phyloP scores from a whole-genome alignment of 768 basidiomycete species.

The Tulasnella sp. region DNA sequence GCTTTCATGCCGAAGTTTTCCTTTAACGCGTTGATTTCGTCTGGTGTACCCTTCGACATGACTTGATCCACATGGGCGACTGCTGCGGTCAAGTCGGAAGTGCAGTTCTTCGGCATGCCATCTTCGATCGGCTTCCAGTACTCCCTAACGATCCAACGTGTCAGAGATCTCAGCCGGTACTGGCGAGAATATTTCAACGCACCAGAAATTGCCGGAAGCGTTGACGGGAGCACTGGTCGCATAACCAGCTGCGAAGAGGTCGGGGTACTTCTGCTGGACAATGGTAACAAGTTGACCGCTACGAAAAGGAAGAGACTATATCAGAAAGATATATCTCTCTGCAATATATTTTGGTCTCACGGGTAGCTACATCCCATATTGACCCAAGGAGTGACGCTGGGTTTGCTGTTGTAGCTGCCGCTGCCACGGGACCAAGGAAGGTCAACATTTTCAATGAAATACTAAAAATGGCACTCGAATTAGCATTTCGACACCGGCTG shows the following conservation, averaged over 20 bases:
- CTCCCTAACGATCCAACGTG: not conserved
- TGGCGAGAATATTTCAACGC: not conserved
- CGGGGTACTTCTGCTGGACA: slow-evolving; percentile 5
- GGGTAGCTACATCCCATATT: slow-evolving; percentile 11
- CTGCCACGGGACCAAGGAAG: not conserved
- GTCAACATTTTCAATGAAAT: slow-evolving; percentile 19
- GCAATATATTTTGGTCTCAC: not conserved
- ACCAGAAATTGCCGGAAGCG: slow-evolving; percentile 14
- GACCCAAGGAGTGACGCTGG: slow-evolving; percentile 2
- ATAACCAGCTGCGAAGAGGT: slow-evolving; percentile 14
- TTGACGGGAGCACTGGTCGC: slow-evolving; percentile 17
- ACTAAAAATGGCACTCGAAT: not conserved
- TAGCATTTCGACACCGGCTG: too few relatives aligned
- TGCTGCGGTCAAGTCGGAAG: slow-evolving; percentile 1
- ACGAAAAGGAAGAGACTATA: not conserved
- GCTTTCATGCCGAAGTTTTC: not conserved
- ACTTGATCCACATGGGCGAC: not conserved
- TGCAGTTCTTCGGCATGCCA: slow-evolving; percentile 21
- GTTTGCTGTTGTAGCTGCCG: not conserved
- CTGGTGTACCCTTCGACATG: not conserved
- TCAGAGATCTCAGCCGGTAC: not conserved
- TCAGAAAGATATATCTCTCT: not conserved
- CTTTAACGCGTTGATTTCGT: not conserved
- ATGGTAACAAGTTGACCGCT: slow-evolving; percentile 16
- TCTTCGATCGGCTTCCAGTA: slow-evolving; percentile 16